phyloP scores from a whole-genome alignment of 768 basidiomycete genomes.

The Hypsizygus marmoreus region DNA sequence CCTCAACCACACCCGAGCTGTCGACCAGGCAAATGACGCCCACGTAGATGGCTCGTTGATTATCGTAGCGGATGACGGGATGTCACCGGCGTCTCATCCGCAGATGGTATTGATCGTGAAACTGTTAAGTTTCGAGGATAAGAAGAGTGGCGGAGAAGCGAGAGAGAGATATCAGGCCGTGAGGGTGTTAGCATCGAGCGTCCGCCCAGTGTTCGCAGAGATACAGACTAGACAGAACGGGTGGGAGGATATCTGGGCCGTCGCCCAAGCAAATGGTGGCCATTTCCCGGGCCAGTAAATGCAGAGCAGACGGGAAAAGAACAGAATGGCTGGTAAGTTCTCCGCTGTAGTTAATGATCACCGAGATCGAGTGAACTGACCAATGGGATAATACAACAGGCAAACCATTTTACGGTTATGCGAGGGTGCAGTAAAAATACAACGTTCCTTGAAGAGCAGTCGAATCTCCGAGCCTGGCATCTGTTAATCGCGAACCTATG shows the following conservation, averaged over 20 bases:
- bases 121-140: not conserved
- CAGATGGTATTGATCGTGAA: slow-evolving; percentile 19
- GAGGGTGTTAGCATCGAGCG: slow-evolving; percentile 16
- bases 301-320: not conserved
- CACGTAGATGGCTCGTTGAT: slow-evolving; percentile 11
- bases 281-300: slow-evolving; percentile 19
- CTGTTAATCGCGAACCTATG: too few species aligned
- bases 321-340: too few species aligned
- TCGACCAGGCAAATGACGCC: not conserved
- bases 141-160: not conserved
- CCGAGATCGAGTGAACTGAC: too few species aligned
- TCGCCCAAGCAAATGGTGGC: slow-evolving; percentile 18
- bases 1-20: not conserved
- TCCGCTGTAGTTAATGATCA: too few species aligned
- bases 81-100: slow-evolving; percentile 15
- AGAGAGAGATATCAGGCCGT: slow-evolving; percentile 8
- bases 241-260: slow-evolving; percentile 20
- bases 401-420: too few species aligned
- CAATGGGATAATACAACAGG: too few species aligned
- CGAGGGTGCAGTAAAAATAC: too few species aligned
- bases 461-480: too few species aligned
- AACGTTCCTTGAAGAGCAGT: too few species aligned
- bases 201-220: slow-evolving; percentile 9
- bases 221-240: slow-evolving; percentile 15
- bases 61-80: slow-evolving; percentile 16